A percentile compares a stretch with the other conserved stretches of the same genome.
Evolutionary conservation across 2,329 filamentous ascomycete species (phyloP).

Genomic region (Fusarium dimerum): DNA sequence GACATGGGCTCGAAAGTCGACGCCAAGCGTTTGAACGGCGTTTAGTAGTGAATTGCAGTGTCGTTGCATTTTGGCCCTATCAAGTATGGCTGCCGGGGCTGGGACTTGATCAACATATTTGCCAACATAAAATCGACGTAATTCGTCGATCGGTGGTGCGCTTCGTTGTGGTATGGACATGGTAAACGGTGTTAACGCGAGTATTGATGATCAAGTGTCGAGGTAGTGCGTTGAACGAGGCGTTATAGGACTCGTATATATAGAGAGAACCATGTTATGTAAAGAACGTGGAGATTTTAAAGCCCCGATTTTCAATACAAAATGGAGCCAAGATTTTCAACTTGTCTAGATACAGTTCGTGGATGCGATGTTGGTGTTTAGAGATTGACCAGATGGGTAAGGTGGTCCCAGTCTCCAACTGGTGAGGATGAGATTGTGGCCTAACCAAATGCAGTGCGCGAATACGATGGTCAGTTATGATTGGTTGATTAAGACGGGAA

Average conservation of each 20-base stretch:
- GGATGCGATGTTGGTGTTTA: not conserved
- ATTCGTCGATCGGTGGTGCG: slow-evolving; percentile 6
- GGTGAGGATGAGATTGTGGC: not conserved
- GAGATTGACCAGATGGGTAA: not conserved
- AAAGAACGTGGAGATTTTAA: no score
- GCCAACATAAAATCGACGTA: slow-evolving; percentile 30
- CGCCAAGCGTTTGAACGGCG: slow-evolving; percentile 46
- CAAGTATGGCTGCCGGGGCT: slow-evolving; percentile 58
- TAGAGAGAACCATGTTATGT: no score
- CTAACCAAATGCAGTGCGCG: not conserved
- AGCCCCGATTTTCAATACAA: not conserved
- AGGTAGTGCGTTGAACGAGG: no score
- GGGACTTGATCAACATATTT: slow-evolving; percentile 39
- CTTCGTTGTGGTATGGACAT: slow-evolving; percentile 27
- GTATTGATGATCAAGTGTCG: no score
- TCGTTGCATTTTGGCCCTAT: slow-evolving; percentile 50
- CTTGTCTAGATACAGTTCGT: not conserved
- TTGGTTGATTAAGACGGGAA: not conserved
- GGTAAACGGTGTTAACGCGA: not conserved
- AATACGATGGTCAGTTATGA: not conserved
- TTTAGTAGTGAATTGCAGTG: slow-evolving; percentile 61
- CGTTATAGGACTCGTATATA: no score
- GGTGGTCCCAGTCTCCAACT: not conserved
- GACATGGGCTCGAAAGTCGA: slow-evolving; percentile 62
- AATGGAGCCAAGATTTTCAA: not conserved